Evolutionary conservation across 2,329 filamentous ascomycete species (phyloP).

Genomic region (Alternaria rosae): DNA sequence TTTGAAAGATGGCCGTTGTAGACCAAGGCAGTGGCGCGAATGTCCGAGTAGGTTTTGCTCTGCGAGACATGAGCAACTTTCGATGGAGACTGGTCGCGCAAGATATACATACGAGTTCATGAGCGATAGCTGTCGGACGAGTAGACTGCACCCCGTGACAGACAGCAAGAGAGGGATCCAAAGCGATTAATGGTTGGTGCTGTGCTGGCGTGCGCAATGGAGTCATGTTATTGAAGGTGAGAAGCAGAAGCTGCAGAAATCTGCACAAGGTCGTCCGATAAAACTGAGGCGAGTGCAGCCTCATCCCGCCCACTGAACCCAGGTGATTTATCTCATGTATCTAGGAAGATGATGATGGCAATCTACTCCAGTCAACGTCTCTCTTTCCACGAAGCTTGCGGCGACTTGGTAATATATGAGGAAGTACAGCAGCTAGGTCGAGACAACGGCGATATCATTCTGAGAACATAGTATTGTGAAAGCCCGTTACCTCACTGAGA

Average conservation of each 20-base stretch:
- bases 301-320: no score
- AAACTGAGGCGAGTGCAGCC: no score
- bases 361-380: no score
- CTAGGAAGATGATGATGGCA: no score
- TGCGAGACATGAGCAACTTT: neutral
- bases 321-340: no score
- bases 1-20: neutral
- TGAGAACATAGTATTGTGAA: neutral
- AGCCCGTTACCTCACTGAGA: neutral
- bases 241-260: no score
- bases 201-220: neutral
- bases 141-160: neutral
- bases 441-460: neutral
- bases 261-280: no score
- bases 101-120: neutral
- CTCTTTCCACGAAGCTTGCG: no score
- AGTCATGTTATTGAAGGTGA: no score
- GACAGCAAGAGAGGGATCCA: neutral
- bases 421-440: neutral
- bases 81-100: accelerated
- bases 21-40: neutral
- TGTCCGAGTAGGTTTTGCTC: neutral
- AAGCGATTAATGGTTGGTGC: accelerated
- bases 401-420: no score
- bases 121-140: neutral